phyloP scores from a whole-genome alignment of 768 basidiomycete species.

The Suillus fuscotomentosus region DNA sequence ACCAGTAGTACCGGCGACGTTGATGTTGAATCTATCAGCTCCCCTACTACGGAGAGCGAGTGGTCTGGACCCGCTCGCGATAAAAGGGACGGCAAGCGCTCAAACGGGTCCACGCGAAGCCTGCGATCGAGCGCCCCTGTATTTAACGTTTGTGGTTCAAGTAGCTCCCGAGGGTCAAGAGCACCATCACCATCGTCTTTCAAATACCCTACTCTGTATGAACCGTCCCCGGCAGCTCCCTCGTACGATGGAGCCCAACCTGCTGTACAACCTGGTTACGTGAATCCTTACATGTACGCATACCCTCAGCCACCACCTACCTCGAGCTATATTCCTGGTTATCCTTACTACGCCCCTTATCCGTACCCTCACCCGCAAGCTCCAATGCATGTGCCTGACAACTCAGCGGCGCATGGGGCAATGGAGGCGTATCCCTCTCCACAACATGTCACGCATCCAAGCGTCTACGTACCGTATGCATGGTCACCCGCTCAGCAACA shows the following conservation, averaged over 20 bases:
- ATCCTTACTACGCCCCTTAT: slow-evolving; percentile 47
- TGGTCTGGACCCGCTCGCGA: slow-evolving; percentile 67
- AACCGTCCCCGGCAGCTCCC: slow-evolving; percentile 40
- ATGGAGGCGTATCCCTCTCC: slow-evolving; percentile 33
- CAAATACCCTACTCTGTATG: slow-evolving; percentile 72
- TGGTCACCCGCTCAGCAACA: slow-evolving; percentile 28
- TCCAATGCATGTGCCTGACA: slow-evolving; percentile 39
- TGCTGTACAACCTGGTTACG: slow-evolving; percentile 29
- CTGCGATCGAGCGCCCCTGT: slow-evolving; percentile 50
- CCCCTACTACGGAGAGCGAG: slow-evolving; percentile 79
- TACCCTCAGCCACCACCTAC: slow-evolving; percentile 40
- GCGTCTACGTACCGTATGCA: slow-evolving; percentile 28
- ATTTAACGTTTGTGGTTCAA: slow-evolving; percentile 51
- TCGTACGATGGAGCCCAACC: slow-evolving; percentile 32
- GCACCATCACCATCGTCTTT: slow-evolving; percentile 73
- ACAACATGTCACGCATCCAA: slow-evolving; percentile 31
- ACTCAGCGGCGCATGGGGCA: slow-evolving; percentile 23
- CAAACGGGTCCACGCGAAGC: slow-evolving; percentile 58
- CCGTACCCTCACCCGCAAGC: slow-evolving; percentile 47
- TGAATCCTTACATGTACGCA: slow-evolving; percentile 36
- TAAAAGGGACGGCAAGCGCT: slow-evolving; percentile 52
- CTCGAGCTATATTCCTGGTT: slow-evolving; percentile 38
- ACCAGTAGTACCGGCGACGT: slow-evolving; percentile 62
- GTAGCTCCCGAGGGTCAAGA: slow-evolving; percentile 68
- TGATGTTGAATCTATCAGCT: slow-evolving; percentile 62